These are phyloP conservation scores for Cystoderma amianthinum DNA, from an alignment of 768 basidiomycete species.

Conservation along the genomic window DNA sequence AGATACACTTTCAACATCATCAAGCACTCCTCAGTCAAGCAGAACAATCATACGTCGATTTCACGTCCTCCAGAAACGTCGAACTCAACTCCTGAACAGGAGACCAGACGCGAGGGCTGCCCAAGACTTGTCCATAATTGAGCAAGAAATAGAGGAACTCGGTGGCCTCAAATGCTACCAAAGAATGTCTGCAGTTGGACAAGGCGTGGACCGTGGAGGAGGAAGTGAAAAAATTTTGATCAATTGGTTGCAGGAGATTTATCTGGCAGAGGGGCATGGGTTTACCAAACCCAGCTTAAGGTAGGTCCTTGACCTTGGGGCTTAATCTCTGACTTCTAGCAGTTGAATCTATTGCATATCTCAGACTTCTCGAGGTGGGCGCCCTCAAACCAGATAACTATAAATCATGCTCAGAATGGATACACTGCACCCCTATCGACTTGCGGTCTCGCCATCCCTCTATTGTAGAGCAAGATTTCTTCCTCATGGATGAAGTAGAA, in stretches of 20 bases:
- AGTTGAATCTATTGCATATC: too few species aligned
- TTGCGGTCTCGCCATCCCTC: conserved; percentile 75
- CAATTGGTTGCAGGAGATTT: conserved; percentile 61
- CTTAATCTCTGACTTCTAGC: too few species aligned
- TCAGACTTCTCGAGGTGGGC: conserved; percentile 82
- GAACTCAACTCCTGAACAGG: conserved; percentile 40
- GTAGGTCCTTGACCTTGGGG: too few species aligned
- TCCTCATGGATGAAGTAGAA: conserved; percentile 47
- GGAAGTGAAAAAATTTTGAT: conserved; percentile 82
- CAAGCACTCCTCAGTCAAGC: conserved; percentile 52
- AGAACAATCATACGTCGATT: conserved; percentile 73
- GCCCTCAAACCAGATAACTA: conserved; percentile 86
- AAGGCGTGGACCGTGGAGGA: conserved; percentile 76
- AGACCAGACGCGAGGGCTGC: conserved; percentile 11
- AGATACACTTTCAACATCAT: conserved; percentile 16
- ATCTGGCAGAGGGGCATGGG: conserved; percentile 19
- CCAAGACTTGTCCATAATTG: conserved; percentile 39
- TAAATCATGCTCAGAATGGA: conserved; percentile 57
- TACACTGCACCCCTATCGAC: conserved; percentile 72
- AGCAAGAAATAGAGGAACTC: conserved; percentile 54
- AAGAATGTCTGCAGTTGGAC: conserved; percentile 75
- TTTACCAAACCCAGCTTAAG: too few species aligned
- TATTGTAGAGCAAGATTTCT: conserved; percentile 84
- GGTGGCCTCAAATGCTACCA: conserved; percentile 83
- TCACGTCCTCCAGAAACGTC: conserved; percentile 72